Evolutionary conservation across 163 green algal species (phyloP), one percentile per base, ranked within the genome.

Genomic region (Chlamydomonas reinhardtii): DNA sequence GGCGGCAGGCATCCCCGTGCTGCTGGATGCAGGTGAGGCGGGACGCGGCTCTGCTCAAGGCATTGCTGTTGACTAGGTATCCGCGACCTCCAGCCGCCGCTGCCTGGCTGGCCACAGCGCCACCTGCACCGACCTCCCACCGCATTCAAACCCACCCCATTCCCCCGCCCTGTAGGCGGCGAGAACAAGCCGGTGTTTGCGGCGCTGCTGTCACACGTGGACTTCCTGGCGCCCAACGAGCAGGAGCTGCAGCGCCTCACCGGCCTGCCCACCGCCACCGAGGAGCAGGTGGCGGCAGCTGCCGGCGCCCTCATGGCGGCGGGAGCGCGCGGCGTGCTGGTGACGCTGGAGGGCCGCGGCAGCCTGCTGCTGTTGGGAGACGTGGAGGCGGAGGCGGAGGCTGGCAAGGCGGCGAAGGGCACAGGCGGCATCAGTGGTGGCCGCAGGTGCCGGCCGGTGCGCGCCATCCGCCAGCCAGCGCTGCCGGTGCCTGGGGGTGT

Each of bases 191-290:
- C 89, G 0, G 31, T 96, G 2, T 61, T 74, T 0, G 61, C 83
- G 15, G 66, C 48, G 20, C 79, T 97, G 61, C 90, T 97, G 48
- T 6, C 37, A 0, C 54, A 87, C 11, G 37, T 95, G 24, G 71
- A 90, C 77, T 92, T 91, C n/a, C 32, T 97, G 22, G 86, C 73
- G 32, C 95, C 95, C 61, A 97, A 97, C 68, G 91, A 96, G 89
- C 89, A 82, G 11, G 95, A 76, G 70, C 70, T 76, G 29, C 70
- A 76, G 70, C 70, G 70, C 35, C 70, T 76, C 29, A 76, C 70
- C 4, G 70, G 48, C 6, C 73, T 92, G 85, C 84, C 90, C 31
- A 92, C 89, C 19, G 82, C 29, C 62, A 92, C 54, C 16, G 83
- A 94, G 20, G 74, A 92, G 52, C 72, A 91, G 68, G 87, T 92